Evolutionary conservation across 2,329 filamentous ascomycete genomes (phyloP), one percentile per base, ranked within the genome.

Genomic region (Sarocladium brachiariae): DNA sequence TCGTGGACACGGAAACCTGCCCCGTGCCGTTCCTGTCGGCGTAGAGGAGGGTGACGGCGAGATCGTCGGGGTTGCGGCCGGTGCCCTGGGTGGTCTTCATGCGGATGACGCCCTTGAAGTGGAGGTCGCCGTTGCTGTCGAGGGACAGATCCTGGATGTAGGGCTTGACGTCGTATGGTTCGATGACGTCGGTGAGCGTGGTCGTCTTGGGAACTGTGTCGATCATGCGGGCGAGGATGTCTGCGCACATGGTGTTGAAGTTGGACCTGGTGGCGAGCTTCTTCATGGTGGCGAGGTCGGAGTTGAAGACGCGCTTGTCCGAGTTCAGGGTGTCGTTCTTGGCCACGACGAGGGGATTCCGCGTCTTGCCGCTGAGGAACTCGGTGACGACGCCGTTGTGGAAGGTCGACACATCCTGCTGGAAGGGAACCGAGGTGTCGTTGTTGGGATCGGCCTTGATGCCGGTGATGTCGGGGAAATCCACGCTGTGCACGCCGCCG

Each of bases 331-430:
- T 65, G 19, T 64, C 59, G 51, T 72, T 68, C 27, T 62, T 56
- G 2, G 61, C 63, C 25, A 68, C 63, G 1, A 70, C 66, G 38
- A 76, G 58, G 2, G 71, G 67, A 55, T 76, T 67, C 24, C 63
- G 64, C 18, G 68, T 70, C 1, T 62, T 63, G 4, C 65, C 66
- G 21, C 60, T 61, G 10, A 75, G 52, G 41, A 70, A 75, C 51
- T 74, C 69, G 2, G 63, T 64, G 8, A 69, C 70, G 34, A 74
- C 63, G 2, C 59, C 63, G 31, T 69, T 69, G 51, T 75, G 71
- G 43, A 74, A 72, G n/a, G 4, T 43, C 4, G 39, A 25, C 3
- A 43, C 23, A 7, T 63, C 58, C 10, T 61, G 62, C 27, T 69
- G 69, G 51, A 70, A 65, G 34, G 60, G 55, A 18, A 63, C 67